Evolutionary conservation across 148 eudicot species (phyloP).

Genomic region (Dianthus caryophyllus): DNA sequence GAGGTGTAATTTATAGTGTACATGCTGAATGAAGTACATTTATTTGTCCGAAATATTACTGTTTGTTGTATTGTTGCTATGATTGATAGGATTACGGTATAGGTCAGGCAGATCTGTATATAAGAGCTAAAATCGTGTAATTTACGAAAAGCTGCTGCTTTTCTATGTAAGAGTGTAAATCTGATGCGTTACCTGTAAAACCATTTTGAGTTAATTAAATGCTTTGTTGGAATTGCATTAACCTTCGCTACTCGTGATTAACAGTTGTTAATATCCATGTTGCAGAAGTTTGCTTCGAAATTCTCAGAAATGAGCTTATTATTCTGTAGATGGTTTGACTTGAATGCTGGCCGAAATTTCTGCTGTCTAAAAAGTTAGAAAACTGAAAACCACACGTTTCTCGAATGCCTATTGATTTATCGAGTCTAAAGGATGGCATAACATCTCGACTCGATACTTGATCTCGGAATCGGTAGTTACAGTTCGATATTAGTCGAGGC

Average conservation of each 20-base stretch:
- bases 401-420: no score
- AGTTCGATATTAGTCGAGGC: no score
- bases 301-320: no score
- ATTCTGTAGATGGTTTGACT: no score
- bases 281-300: neutral
- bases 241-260: neutral
- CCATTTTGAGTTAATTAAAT: neutral
- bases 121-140: conserved; percentile 10
- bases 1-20: neutral
- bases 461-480: no score
- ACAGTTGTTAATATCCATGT: neutral
- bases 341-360: no score
- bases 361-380: no score
- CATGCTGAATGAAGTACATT: neutral
- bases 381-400: no score
- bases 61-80: neutral
- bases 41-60: neutral
- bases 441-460: no score
- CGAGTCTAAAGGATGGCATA: no score
- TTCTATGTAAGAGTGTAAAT: conserved; percentile 1
- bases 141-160: neutral
- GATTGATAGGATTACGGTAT: neutral
- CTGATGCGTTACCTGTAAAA: neutral
- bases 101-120: conserved; percentile 5
- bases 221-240: neutral